These are phyloP conservation scores for Colletotrichum euphorbiae DNA, from an alignment of 2,329 filamentous ascomycete genomes.

Conservation along the genomic window DNA sequence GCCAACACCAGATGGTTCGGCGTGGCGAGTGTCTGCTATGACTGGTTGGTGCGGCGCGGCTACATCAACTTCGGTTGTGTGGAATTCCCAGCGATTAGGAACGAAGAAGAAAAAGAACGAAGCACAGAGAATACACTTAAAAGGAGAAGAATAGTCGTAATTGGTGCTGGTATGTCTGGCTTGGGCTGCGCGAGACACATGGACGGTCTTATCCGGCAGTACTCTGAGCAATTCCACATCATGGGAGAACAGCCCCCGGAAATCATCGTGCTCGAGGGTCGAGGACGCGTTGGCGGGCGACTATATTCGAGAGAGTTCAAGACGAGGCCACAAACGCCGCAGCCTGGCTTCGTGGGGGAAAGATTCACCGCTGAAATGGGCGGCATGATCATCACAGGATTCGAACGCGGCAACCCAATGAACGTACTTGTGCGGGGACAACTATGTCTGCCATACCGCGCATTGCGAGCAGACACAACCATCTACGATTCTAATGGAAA, in stretches of 20 bases:
- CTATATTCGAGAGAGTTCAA: conserved; percentile 84
- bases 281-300: conserved; percentile 87
- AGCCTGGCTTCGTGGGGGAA: conserved; percentile 65
- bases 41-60: conserved; percentile 90
- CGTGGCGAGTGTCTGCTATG: conserved; percentile 86
- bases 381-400: conserved; percentile 97
- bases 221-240: conserved; percentile 74
- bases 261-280: conserved; percentile 86
- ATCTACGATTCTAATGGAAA: conserved; percentile 88
- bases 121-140: conserved; percentile 50
- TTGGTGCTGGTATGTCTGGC: conserved; percentile 95
- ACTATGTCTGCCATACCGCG: conserved; percentile 86
- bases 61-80: conserved; percentile 98
- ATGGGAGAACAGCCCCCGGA: conserved; percentile 76
- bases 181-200: conserved; percentile 92
- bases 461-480: conserved; percentile 82
- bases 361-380: conserved; percentile 93
- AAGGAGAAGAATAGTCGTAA: conserved; percentile 79
- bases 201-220: conserved; percentile 85
- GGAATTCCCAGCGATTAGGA: conserved; percentile 66
- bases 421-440: conserved; percentile 93
- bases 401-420: conserved; percentile 93
- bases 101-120: conserved; percentile 52
- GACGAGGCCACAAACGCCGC: conserved; percentile 67
- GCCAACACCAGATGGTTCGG: conserved; percentile 91